Evolutionary conservation across 83 land plant species (phyloP).

Genomic region (Diphasiastrum complanatum): DNA sequence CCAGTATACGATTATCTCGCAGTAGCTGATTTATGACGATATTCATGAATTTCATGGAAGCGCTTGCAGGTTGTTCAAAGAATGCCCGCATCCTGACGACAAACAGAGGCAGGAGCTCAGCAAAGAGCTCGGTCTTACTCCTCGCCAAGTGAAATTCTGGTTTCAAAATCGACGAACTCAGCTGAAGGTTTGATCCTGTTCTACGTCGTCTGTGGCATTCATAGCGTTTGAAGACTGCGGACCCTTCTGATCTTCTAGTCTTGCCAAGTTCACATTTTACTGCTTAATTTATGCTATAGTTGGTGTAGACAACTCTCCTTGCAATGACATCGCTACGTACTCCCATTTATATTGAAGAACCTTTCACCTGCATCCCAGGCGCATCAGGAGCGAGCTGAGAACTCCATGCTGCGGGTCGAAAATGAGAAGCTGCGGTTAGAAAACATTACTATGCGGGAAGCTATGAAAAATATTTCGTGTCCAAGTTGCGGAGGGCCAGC

Average conservation of each 20-base stretch:
- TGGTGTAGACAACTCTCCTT: too few species aligned
- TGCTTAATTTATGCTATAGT: too few species aligned
- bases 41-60: not conserved
- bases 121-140: not conserved
- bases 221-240: too few species aligned
- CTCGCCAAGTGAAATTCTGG: constrained; percentile 10
- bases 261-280: too few species aligned
- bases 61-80: not conserved
- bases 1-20: too few species aligned
- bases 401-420: constrained; percentile 23
- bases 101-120: constrained; percentile 6
- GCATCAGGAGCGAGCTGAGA: constrained; percentile 44
- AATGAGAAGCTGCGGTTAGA: constrained; percentile 38
- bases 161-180: constrained; percentile 8
- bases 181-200: not conserved
- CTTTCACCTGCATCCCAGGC: constrained; percentile 8
- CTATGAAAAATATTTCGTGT: constrained; percentile 29
- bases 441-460: constrained; percentile 25
- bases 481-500: constrained; percentile 49
- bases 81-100: constrained; percentile 9
- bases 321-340: too few species aligned
- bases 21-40: not conserved
- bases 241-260: too few species aligned
- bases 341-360: not conserved
- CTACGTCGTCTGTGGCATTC: not conserved